Base-by-base conservation (phyloP, 768 basidiomycete species). In the Boletellus emodensis region DNA sequence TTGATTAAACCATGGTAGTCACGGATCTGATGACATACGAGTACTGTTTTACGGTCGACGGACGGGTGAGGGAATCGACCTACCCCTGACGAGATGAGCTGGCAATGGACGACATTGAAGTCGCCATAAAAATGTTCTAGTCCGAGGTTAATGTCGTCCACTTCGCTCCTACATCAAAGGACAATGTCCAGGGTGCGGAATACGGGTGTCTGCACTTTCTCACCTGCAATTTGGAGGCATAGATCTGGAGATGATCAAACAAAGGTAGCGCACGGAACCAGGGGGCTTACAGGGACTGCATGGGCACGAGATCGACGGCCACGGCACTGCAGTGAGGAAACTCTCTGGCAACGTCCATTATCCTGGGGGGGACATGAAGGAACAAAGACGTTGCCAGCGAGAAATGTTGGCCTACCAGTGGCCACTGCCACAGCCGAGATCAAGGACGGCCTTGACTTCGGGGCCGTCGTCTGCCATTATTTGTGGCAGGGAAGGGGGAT, bases 131-230 rank as follows among this genome's bases (percentile, higher is more conserved):
- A 90, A 68, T 91, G 89, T 57, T 90, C 86, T 20, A 91, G 71
- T 3, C 89, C 88, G 15, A 90, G 79, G 68, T 91, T 91, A 63
- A 90, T 82, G 63, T 91, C 89, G 62, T 90, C 89, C 8, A 90
- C 78, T 65, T 91, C 88, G 59, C 84, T 87, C 72, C 87, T 90
- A 55, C 26, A 60, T 45, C 44, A 26, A 52, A 44, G 44, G 18
- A 45, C 24, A 18, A 44, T 38, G 46, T 56, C 46, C 30, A 13
- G 49, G 18, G 44, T 45, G 36, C 47, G 37, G 32, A 51, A 33
- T 46, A 36, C 28, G 39, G 18, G 47, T 30, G 14, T 26, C 15
- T 47, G 34, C 45, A 55, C 52, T 49, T 26, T 44, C 63, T 53
- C 53, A 87, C 84, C 86, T 81, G 67, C 80, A 79, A 62, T 90